A percentile compares a stretch with the other conserved stretches of the same genome.
Conservation (phyloP, 192 early-diverging fungal species). For the Linnemannia schmuckeri region DNA sequence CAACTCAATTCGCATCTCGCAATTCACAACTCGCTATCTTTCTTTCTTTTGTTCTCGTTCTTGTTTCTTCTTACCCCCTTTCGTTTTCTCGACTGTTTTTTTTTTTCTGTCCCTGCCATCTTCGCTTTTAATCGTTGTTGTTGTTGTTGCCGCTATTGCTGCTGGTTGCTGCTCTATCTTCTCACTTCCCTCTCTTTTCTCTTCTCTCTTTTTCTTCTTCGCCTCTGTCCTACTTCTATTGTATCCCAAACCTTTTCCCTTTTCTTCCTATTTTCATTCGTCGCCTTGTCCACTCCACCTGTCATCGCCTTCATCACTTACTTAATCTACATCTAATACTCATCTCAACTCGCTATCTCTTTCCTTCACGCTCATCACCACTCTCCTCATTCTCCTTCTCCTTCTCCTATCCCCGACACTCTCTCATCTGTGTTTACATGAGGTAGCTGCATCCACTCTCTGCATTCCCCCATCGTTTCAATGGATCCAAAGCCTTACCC, state of each 20-base stretch:
- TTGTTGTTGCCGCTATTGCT: too few species aligned
- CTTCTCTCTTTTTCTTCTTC: background rate
- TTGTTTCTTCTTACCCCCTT: too few species aligned
- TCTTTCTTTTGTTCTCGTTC: too few species aligned
- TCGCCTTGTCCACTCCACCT: too few species aligned
- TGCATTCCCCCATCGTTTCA: background rate
- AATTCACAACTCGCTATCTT: too few species aligned
- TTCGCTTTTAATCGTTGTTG: too few species aligned
- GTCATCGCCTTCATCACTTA: too few species aligned
- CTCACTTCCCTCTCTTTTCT: background rate
- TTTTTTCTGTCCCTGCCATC: too few species aligned
- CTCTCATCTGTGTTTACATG: background rate
- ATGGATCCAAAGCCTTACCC: background rate
- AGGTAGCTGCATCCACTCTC: background rate
- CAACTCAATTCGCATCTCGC: too few species aligned
- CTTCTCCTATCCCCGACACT: background rate
- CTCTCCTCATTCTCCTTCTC: background rate
- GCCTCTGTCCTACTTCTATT: background rate
- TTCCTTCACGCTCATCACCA: background rate
- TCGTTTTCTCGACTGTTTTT: too few species aligned
- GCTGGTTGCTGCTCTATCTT: background rate
- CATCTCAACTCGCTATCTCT: background rate
- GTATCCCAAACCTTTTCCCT: background rate
- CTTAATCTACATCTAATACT: too few species aligned
- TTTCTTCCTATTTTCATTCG: background rate